phyloP scores from a whole-genome alignment of 1,284 basidiomycete genomes.

The Cryptococcus hybrid region DNA sequence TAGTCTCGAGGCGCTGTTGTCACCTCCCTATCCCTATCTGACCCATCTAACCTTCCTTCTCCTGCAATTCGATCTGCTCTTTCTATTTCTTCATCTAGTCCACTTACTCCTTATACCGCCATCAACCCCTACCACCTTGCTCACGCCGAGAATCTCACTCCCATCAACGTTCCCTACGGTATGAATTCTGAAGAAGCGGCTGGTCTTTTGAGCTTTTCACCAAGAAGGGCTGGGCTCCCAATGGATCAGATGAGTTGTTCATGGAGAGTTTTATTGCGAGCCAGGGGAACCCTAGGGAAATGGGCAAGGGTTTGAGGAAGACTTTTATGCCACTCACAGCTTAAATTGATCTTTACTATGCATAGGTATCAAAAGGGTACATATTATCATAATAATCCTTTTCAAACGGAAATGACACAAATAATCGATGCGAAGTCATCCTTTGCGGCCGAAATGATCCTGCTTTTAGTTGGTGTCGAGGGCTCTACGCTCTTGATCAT shows the following conservation, averaged over 20 bases:
- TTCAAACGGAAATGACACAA: too few species aligned
- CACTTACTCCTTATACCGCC: slow-evolving; percentile 39
- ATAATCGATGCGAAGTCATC: too few species aligned
- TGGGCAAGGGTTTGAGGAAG: slow-evolving; percentile 13
- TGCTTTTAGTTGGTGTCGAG: too few species aligned
- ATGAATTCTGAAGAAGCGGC: slow-evolving; percentile 44
- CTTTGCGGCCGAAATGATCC: too few species aligned
- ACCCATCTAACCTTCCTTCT: slow-evolving; percentile 26
- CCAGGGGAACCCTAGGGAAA: slow-evolving; percentile 38
- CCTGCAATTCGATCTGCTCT: slow-evolving; percentile 26
- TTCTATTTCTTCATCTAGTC: slow-evolving; percentile 20
- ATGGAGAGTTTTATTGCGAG: slow-evolving; percentile 36
- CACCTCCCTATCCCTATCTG: slow-evolving; percentile 35
- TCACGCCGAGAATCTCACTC: slow-evolving; percentile 35
- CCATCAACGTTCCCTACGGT: slow-evolving; percentile 39
- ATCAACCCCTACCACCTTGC: slow-evolving; percentile 36
- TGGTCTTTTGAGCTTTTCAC: slow-evolving; percentile 46
- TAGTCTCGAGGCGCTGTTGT: slow-evolving; percentile 21
- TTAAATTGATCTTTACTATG: background rate
- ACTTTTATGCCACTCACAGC: slow-evolving; percentile 10
- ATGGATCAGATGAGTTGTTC: slow-evolving; percentile 42
- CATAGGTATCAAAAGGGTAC: too few species aligned
- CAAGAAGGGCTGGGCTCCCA: slow-evolving; percentile 35
- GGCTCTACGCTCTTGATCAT: too few species aligned
- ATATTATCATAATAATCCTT: too few species aligned